Evolutionary conservation across 441 rosid genomes (phyloP), one percentile per base, ranked within the genome.

Genomic region (Croton setiger): DNA sequence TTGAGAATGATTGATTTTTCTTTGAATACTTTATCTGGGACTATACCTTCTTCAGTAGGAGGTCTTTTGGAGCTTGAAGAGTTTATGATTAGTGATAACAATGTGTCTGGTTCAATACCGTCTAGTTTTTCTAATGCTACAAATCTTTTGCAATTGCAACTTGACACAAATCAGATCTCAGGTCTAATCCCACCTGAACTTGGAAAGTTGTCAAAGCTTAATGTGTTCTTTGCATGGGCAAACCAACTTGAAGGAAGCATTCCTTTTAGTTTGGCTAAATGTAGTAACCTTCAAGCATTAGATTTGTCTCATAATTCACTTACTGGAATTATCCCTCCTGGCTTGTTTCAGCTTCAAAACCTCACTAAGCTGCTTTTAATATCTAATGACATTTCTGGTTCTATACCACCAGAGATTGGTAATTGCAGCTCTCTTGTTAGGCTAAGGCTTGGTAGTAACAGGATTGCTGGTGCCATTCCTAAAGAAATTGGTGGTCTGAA

Each of bases 231-330:
- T 33, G 97, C 94, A 27, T 95, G 99, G 99, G 83, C 87, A 64
- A 95, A 95, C 82, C 90, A 87, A 84, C 92, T 95, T 31, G 98
- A 92, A 80, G 99, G 99, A 74, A 90, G 96, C 78, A 90, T 95
- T 59, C 97, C 99, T 68, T 70, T 88, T 10, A 79, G 77, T 66
- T 78, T 95, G 85, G 86, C 91, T 20, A 76, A 75, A 4, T 92
- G 94, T 73, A 75, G 62, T 20, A 75, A 69, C 78, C 98, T 95
- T 33, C 94, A 92, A 72, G 91, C 96, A n/a, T 73, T 94, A 48
- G 99, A 94, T 76, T 83, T 94, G 83, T 94, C 99, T 3, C 90
- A 83, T 61, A 92, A 94, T 69, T 73, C 93, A 8, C 86, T 94
- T 39, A 91, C 98, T 8, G 96, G 97, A 23, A 80, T 80, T 53